Percentiles rank a stretch among this genome's conserved stretches.
phyloP scores from a whole-genome alignment of 495 filamentous ascomycete genomes.

The Lentithecium fluviatile region DNA sequence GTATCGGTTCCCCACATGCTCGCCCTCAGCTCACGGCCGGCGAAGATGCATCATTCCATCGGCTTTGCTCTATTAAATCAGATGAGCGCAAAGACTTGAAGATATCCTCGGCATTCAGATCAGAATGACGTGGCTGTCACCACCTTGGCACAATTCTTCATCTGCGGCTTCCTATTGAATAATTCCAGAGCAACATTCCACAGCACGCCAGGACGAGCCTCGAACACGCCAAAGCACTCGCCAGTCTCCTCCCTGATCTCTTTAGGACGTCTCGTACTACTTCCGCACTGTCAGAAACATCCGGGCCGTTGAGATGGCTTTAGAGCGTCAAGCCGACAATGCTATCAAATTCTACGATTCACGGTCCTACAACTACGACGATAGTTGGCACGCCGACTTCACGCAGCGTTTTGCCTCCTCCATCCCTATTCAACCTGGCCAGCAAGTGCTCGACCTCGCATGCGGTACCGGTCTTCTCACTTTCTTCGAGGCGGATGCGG shows the following conservation, averaged over 20 bases:
- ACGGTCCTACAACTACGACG: conserved; percentile 29
- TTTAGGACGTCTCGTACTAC: not conserved
- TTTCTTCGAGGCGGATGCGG: conserved; percentile 39
- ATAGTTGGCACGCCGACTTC: conserved; percentile 36
- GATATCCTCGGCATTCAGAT: no score
- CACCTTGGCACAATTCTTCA: not conserved
- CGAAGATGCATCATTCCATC: no score
- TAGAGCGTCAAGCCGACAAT: conserved; percentile 22
- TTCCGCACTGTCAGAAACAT: not conserved
- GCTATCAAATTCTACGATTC: conserved; percentile 32
- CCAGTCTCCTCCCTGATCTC: not conserved
- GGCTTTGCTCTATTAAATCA: no score
- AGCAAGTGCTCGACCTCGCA: conserved; percentile 47
- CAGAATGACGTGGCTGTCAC: no score
- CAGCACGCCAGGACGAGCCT: not conserved
- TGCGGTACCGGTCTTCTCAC: conserved; percentile 49
- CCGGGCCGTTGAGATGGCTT: not conserved
- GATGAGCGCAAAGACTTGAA: no score
- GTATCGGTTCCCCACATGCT: no score
- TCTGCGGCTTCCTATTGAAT: not conserved
- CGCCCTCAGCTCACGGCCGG: no score
- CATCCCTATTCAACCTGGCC: conserved; percentile 33
- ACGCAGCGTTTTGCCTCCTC: conserved; percentile 22
- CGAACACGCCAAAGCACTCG: not conserved
- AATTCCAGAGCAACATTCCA: not conserved